Evolutionary conservation across 164 flowering plant genomes (phyloP).

Genomic region (Houttuynia cordata): DNA sequence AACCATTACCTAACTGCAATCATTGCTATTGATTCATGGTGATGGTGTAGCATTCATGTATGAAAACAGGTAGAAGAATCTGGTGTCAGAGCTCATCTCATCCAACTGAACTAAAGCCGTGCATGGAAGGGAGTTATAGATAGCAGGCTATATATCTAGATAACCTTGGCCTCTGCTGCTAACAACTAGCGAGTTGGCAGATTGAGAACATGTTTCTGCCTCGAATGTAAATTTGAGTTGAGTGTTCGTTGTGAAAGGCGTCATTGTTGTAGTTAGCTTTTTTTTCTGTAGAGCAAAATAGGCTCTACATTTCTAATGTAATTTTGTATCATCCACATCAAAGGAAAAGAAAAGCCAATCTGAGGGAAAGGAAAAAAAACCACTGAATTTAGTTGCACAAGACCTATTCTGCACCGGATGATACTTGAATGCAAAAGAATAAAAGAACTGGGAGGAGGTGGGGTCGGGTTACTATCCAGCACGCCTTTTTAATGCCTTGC

Average conservation of each 20-base stretch:
- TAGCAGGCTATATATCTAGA: no score
- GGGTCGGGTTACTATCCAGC: no score
- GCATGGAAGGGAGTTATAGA: conserved; percentile 15
- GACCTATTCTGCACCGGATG: no score
- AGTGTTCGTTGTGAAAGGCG: no score
- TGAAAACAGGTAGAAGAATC: conserved; percentile 58
- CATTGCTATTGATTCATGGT: neutral
- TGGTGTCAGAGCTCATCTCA: conserved; percentile 59
- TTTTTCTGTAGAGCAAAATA: neutral
- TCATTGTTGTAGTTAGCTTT: neutral
- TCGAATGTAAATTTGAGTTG: neutral
- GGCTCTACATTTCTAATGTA: no score
- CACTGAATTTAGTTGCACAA: no score
- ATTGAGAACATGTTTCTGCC: neutral
- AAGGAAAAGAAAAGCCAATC: neutral
- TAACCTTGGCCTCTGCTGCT: conserved; percentile 8
- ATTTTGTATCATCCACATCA: neutral
- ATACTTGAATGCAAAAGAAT: no score
- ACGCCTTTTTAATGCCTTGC: no score
- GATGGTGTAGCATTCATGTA: neutral
- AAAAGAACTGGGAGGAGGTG: no score
- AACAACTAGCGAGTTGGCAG: conserved; percentile 1
- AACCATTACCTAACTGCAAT: neutral
- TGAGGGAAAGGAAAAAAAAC: neutral
- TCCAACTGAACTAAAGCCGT: conserved; percentile 33